These are phyloP conservation scores for Aspergillus pseudoviridinutans DNA, from an alignment of 2,329 filamentous ascomycete species.

Conservation along the genomic window DNA sequence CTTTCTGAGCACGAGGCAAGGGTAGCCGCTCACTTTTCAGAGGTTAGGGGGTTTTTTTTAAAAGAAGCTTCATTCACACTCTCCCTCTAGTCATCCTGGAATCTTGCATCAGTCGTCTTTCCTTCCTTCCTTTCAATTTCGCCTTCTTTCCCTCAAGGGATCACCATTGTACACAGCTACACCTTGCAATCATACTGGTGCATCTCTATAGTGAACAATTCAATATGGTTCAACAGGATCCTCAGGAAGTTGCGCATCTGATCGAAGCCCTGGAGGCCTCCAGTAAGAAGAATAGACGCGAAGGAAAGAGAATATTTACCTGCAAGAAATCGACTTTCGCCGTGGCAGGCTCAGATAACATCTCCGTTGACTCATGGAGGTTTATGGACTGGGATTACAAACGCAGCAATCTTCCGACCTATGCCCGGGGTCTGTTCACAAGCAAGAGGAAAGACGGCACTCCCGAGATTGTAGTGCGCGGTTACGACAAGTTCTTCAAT, in stretches of 20 bases:
- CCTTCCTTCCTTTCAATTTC: background rate
- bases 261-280: constrained; percentile 59
- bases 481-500: constrained; percentile 99
- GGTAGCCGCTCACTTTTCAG: background rate
- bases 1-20: background rate
- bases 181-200: background rate
- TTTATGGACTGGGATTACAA: constrained; percentile 98
- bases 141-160: background rate
- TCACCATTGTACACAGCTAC: background rate
- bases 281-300: constrained; percentile 43
- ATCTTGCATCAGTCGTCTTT: background rate
- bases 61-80: background rate
- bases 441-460: constrained; percentile 61
- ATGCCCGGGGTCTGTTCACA: constrained; percentile 93
- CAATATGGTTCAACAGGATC: constrained; percentile 65
- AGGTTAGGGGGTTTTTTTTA: background rate
- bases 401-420: constrained; percentile 76
- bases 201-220: constrained; percentile 1
- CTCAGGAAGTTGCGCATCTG: constrained; percentile 62
- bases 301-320: constrained; percentile 57
- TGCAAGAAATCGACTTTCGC: constrained; percentile 77
- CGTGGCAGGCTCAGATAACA: constrained; percentile 60
- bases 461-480: constrained; percentile 76
- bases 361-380: constrained; percentile 83
- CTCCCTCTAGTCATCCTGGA: background rate